These are phyloP conservation scores for Selenicereus undatus DNA, from an alignment of 148 eudicot species.

Conservation along the genomic window DNA sequence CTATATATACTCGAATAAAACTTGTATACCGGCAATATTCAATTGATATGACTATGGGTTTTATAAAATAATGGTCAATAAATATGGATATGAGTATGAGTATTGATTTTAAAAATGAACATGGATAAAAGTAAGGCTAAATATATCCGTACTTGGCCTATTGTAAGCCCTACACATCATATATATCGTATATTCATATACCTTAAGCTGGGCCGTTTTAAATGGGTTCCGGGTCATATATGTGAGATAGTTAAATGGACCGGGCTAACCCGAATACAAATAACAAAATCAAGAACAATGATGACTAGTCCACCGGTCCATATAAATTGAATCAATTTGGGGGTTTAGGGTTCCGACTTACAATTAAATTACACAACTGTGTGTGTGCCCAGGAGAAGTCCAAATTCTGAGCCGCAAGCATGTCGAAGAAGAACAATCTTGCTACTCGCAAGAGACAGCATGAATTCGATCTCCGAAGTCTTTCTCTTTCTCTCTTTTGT, in stretches of 20 bases:
- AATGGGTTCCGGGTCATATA: not conserved
- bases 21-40: no score
- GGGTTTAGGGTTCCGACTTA: conserved; percentile 24
- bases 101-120: no score
- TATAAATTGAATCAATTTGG: conserved; percentile 1
- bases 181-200: no score
- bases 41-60: no score
- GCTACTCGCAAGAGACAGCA: conserved; percentile 57
- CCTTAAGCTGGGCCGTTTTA: not conserved
- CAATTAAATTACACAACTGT: not conserved
- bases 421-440: conserved; percentile 93
- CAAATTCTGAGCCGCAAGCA: conserved; percentile 17
- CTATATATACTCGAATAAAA: no score
- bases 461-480: conserved; percentile 74
- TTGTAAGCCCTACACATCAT: no score
- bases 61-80: no score
- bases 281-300: not conserved
- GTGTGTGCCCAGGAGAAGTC: not conserved
- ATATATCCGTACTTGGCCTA: no score
- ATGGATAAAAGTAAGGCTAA: no score
- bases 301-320: no score
- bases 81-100: no score
- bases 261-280: conserved; percentile 1
- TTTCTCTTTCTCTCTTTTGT: not conserved
- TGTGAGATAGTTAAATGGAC: not conserved